A percentile compares a stretch with the other conserved stretches of the same genome.
These are phyloP conservation scores for Physocladia obscura DNA, from an alignment of 192 early-diverging fungal species.

Conservation along the genomic window DNA sequence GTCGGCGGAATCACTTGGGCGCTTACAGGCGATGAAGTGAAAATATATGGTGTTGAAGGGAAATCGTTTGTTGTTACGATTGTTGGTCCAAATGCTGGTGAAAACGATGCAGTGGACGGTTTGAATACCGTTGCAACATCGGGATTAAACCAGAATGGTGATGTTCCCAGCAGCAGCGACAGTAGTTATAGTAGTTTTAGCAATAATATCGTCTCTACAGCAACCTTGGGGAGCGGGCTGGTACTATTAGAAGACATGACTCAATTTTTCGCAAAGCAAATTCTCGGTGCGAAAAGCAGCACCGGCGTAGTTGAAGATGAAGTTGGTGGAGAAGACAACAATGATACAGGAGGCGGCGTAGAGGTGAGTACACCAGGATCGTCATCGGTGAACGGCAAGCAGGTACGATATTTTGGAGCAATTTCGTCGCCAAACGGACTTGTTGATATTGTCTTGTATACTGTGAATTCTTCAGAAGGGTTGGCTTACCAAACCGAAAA, in stretches of 20 bases:
- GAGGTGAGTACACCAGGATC: not conserved
- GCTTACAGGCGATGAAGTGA: conserved; percentile 10
- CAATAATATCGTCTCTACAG: too few species aligned
- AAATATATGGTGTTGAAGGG: conserved; percentile 14
- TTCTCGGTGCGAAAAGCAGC: not conserved
- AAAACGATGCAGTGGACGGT: not conserved
- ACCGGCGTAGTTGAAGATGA: too few species aligned
- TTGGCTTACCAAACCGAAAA: conserved; percentile 9
- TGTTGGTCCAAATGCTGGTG: not conserved
- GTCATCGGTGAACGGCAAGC: not conserved
- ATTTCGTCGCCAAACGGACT: conserved; percentile 7
- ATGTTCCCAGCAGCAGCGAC: not conserved
- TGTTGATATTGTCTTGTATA: conserved; percentile 13
- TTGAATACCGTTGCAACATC: not conserved
- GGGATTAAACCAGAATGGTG: not conserved
- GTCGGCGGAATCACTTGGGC: conserved; percentile 23
- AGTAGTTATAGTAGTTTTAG: too few species aligned
- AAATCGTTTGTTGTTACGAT: not conserved
- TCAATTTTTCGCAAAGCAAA: not conserved
- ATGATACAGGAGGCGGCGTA: not conserved
- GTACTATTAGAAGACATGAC: conserved; percentile 20
- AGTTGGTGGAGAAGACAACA: conserved; percentile 5
- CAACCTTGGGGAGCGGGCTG: not conserved
- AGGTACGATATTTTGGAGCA: conserved; percentile 18
- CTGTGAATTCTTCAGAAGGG: conserved; percentile 3